These are phyloP conservation scores for Liriodendron chinense DNA, from an alignment of 164 flowering plant genomes.

Conservation along the genomic window DNA sequence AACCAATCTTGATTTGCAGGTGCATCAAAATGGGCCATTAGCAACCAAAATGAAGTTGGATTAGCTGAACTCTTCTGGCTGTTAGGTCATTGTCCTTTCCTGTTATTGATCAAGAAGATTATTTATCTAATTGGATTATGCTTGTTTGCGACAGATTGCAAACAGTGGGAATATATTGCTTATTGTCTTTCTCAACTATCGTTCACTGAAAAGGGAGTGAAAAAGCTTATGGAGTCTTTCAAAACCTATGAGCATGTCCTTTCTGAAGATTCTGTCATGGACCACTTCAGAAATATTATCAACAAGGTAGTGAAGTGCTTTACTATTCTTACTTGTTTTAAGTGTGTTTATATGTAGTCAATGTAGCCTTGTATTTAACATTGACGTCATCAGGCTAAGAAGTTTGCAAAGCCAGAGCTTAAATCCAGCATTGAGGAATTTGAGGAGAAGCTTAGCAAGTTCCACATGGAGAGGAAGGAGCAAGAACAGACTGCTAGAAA, in stretches of 20 bases:
- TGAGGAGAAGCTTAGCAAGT: conserved; percentile 81
- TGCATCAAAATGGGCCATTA: not conserved
- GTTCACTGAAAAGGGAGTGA: conserved; percentile 91
- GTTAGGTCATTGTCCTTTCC: not conserved
- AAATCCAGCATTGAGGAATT: conserved; percentile 85
- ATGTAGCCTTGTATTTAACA: not conserved
- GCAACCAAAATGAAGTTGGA: not conserved
- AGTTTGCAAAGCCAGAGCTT: conserved; percentile 90
- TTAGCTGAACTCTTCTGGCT: not conserved
- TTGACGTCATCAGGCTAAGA: conserved; percentile 51
- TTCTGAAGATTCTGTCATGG: conserved; percentile 77
- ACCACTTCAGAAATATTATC: conserved; percentile 70
- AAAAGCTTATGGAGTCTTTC: conserved; percentile 81
- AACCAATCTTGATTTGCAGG: not conserved
- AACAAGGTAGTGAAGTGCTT: conserved; percentile 59
- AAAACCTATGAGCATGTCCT: conserved; percentile 82
- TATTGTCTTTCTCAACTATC: conserved; percentile 93
- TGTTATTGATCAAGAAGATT: not conserved
- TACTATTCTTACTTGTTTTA: not conserved
- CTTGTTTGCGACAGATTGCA: conserved; percentile 53
- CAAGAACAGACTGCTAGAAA: conserved; percentile 83
- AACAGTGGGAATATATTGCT: conserved; percentile 85
- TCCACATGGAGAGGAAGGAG: conserved; percentile 79
- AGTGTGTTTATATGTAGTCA: not conserved
- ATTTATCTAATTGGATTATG: not conserved